phyloP scores from a whole-genome alignment of 345 rosid species.

The Alliaria petiolata region DNA sequence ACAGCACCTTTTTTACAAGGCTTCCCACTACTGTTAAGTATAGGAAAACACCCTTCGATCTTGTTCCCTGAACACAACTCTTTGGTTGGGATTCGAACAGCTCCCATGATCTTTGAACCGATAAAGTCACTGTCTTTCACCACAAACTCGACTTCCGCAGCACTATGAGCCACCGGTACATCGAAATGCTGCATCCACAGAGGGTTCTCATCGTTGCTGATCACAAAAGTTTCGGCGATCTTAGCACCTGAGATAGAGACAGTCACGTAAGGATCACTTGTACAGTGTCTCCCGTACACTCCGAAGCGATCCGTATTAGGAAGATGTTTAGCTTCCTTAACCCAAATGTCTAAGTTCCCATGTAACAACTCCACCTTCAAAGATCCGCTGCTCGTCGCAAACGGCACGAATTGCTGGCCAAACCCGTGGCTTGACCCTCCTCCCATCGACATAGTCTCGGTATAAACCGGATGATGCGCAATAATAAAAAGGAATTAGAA shows the following conservation, averaged over 20 bases:
- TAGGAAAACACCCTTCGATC: slow-evolving; percentile 67
- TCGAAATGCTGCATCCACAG: slow-evolving; percentile 79
- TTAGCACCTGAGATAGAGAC: slow-evolving; percentile 66
- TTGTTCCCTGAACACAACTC: slow-evolving; percentile 41
- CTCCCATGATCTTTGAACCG: slow-evolving; percentile 78
- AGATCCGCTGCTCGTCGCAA: slow-evolving; percentile 50
- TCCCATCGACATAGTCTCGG: slow-evolving; percentile 54
- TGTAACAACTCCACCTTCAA: slow-evolving; percentile 55
- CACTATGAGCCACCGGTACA: slow-evolving; percentile 73
- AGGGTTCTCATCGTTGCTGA: slow-evolving; percentile 66
- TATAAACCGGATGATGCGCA: slow-evolving; percentile 40
- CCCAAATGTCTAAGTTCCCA: slow-evolving; percentile 81
- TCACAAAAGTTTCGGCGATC: slow-evolving; percentile 74
- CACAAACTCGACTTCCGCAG: slow-evolving; percentile 65
- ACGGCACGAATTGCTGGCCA: slow-evolving; percentile 54
- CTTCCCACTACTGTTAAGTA: slow-evolving; percentile 52
- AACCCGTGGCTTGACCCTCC: slow-evolving; percentile 65
- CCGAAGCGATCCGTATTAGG: slow-evolving; percentile 85
- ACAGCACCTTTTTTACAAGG: slow-evolving; percentile 73
- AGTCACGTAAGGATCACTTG: slow-evolving; percentile 78
- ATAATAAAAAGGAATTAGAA: slow-evolving; percentile 16
- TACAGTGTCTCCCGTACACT: slow-evolving; percentile 30
- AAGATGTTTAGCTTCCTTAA: slow-evolving; percentile 74
- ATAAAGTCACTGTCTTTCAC: slow-evolving; percentile 72
- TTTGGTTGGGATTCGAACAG: slow-evolving; percentile 65